Evolutionary conservation across 176 grass and related monocot species (phyloP), one percentile per base, ranked within the genome.

Genomic region (Oryza rufipogon): DNA sequence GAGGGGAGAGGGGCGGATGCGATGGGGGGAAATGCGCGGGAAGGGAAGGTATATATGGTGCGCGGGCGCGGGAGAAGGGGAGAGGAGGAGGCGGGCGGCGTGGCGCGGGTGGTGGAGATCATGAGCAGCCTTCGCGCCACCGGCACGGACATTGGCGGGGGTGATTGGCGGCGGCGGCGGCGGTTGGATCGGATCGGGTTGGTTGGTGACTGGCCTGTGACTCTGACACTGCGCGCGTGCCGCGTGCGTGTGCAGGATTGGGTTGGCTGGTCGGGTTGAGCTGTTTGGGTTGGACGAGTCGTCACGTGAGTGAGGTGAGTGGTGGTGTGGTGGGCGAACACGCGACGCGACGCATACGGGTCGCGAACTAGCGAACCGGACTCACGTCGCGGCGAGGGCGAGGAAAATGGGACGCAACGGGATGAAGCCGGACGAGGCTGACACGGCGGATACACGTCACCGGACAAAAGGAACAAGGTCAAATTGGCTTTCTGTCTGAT

Each of bases 41-140:
- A 61, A 60, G 64, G 72, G 70, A 44, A 52, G 22, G 88, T 87
- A 86, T 87, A 74, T 74, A 87, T 90, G 83, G 74, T 65, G n/a
- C 70, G 74, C 45, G 2, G 79, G n/a, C 70, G 74, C 45, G 2
- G 79, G 23, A 33, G 33, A 28, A 2, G 1, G 33, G 70, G 66
- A 5, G 30, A 41, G 13, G 66, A 33, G 5, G 81, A 69, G 15
- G 77, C 87, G 70, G 73, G 70, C 66, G 66, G 44, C 66, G 71
- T 1, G 48, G 19, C 49, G 5, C 14, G 11, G 80, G 49, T 17
- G 49, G 49, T 5, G 14, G 83, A 67, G 76, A 64, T 41, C 32
- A 16, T 51, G 32, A 75, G 39, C 47, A 81, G 28, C 47, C 56
- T 5, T 15, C 20, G 81, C 70, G 87, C 82, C 82, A 65, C 69